Percentiles rank a stretch among this genome's conserved stretches.
Conservation (phyloP, 1,284 basidiomycete genomes). For the Trichosporon coremiiforme region DNA sequence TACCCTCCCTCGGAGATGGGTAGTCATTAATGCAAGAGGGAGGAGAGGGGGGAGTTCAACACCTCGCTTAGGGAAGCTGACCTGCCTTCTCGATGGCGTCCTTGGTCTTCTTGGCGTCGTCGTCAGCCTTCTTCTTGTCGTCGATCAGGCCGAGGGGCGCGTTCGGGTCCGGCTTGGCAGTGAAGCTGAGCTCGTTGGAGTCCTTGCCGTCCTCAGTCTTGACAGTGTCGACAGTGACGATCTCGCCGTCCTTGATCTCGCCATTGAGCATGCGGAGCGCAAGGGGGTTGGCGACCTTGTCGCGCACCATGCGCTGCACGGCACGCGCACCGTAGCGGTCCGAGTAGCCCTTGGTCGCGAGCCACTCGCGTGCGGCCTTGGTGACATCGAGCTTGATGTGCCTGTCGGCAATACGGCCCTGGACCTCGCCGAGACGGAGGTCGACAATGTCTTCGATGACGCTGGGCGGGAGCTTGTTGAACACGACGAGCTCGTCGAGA, state of each 20-base stretch:
- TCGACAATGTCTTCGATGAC: conserved; percentile 77
- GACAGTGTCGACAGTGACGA: conserved; percentile 60
- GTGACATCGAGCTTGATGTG: conserved; percentile 75
- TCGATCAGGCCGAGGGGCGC: conserved; percentile 6
- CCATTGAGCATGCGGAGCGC: conserved; percentile 74
- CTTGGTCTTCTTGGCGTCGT: conserved; percentile 23
- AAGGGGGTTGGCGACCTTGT: conserved; percentile 74
- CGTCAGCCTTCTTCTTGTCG: not conserved
- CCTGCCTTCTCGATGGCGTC: conserved; percentile 28
- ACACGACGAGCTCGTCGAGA: conserved; percentile 81
- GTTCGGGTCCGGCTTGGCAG: conserved; percentile 28
- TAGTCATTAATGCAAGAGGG: not conserved
- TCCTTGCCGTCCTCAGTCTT: conserved; percentile 28
- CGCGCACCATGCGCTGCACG: conserved; percentile 75
- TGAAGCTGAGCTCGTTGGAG: conserved; percentile 55
- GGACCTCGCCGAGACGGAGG: conserved; percentile 73
- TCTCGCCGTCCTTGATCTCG: conserved; percentile 72
- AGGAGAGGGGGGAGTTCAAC: not conserved
- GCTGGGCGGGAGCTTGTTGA: conserved; percentile 78
- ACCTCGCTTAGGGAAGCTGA: conserved; percentile 21
- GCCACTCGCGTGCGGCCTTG: conserved; percentile 67
- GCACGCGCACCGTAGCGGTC: conserved; percentile 82
- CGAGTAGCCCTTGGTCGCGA: conserved; percentile 79
- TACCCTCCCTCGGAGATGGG: not conserved
- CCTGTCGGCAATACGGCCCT: conserved; percentile 65